Conservation (phyloP, 1,139 yeast genomes). For the Yamadazyma kanchanaburiensis region DNA sequence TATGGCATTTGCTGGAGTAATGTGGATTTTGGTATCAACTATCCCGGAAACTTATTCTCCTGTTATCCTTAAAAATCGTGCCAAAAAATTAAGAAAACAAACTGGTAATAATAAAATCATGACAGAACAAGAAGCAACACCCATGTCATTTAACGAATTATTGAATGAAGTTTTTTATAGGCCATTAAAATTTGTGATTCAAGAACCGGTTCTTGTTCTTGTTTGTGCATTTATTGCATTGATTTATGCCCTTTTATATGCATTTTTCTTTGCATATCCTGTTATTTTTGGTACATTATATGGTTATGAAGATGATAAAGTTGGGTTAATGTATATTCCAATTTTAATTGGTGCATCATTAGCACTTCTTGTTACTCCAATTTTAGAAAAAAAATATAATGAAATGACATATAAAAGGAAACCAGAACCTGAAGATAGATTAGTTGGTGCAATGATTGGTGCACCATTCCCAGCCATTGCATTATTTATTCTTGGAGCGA, state of each 20-base stretch:
- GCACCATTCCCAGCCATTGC: constrained; percentile 89
- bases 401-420: constrained; percentile 50
- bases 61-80: constrained; percentile 71
- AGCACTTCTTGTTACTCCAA: constrained; percentile 70
- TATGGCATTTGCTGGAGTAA: constrained; percentile 84
- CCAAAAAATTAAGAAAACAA: constrained; percentile 65
- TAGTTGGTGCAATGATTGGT: constrained; percentile 86
- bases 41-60: constrained; percentile 94
- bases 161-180: constrained; percentile 65
- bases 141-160: constrained; percentile 62
- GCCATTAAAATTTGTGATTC: constrained; percentile 68
- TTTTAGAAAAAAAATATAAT: constrained; percentile 61
- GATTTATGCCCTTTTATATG: constrained; percentile 82
- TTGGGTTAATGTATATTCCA: constrained; percentile 85
- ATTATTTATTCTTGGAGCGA: constrained; percentile 84
- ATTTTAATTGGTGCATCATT: constrained; percentile 79
- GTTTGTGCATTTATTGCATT: constrained; percentile 84
- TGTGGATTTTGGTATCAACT: constrained; percentile 60
- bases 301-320: constrained; percentile 62
- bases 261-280: constrained; percentile 89
- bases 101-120: constrained; percentile 79
- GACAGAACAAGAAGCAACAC: constrained; percentile 89
- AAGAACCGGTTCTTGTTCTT: constrained; percentile 82
- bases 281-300: constrained; percentile 67
- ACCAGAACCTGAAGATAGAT: constrained; percentile 84